Base-by-base conservation (phyloP, 768 basidiomycete genomes). In the Tephrocybe sp. region DNA sequence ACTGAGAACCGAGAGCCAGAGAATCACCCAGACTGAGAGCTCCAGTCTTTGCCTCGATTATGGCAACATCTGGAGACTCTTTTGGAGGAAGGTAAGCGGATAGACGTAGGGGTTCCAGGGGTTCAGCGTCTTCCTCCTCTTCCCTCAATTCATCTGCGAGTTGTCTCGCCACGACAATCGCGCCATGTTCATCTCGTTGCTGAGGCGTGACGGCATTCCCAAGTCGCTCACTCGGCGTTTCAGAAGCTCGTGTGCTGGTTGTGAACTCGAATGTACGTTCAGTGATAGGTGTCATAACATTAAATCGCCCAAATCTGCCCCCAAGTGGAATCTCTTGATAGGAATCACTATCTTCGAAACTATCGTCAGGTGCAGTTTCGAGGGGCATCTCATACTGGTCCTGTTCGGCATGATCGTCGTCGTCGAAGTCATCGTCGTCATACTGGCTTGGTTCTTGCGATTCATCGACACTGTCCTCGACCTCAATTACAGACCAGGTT, bases 261-360 rank as follows among this genome's bases (percentile, higher is more conserved):
- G 88, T 77, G 47, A 68, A 94, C 66, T 98, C 97, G 59, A 81
- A 80, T 9, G 97, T 98, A 34, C 94, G 78, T 67, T 99, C 97
- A 11, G 91, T 91, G 66, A 98, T 97, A 2, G 97, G 95, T 8
- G 95, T 98, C 93, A 99, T 94, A 48, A 94, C 85, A 61, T 88
- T 84, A 69, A 97, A 89, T 50, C 79, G 75, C 29, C 87, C 88
- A 61, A 90, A 88, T 22, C 89, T 80, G 15, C 88, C 84, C 13
- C 85, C 86, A 43, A 86, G 72, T 23, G 87, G 85, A 16, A 75
- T 68, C 19, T 76, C 72, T 41, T 69, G 71, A 51, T 69, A 74
- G 6, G 67, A 71, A 24, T 71, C 66, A 4, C 63, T 68, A 31
- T 71, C 71, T 13, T 75, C 72, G n/a, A 74, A 65, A 31, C 63